phyloP scores from a whole-genome alignment of 169 alveolate genomes.

The Cryptosporidium sp. region DNA sequence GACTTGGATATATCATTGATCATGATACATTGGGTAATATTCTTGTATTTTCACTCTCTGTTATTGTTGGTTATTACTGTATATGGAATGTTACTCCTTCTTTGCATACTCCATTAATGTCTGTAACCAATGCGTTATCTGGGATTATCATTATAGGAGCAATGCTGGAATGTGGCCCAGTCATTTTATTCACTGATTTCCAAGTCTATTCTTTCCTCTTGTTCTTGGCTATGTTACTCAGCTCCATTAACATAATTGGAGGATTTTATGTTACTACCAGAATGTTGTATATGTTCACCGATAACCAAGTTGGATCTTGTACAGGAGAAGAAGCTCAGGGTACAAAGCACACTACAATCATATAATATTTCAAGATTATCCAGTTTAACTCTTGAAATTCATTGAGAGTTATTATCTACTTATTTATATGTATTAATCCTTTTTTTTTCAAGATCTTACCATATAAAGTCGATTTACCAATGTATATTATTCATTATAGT shows the following conservation, averaged over 20 bases:
- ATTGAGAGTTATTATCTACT: background rate
- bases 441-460: background rate
- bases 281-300: conserved; percentile 92
- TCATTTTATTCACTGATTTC: conserved; percentile 77
- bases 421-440: background rate
- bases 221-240: conserved; percentile 78
- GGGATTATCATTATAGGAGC: conserved; percentile 90
- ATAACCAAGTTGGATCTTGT: conserved; percentile 7
- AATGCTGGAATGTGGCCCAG: conserved; percentile 82
- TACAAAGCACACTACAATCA: background rate
- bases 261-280: conserved; percentile 93
- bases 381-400: background rate
- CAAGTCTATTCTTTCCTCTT: conserved; percentile 77
- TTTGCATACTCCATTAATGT: conserved; percentile 92
- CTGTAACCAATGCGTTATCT: conserved; percentile 92
- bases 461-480: background rate
- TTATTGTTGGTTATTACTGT: conserved; percentile 88
- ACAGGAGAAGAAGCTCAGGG: background rate
- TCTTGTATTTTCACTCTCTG: conserved; percentile 83
- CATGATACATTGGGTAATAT: conserved; percentile 65
- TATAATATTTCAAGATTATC: background rate
- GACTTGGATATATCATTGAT: conserved; percentile 76
- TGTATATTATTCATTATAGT: background rate
- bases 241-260: conserved; percentile 86
- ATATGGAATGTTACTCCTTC: conserved; percentile 94